Conservation (phyloP, 1,139 yeast genomes). For the Hansenula sp. region DNA sequence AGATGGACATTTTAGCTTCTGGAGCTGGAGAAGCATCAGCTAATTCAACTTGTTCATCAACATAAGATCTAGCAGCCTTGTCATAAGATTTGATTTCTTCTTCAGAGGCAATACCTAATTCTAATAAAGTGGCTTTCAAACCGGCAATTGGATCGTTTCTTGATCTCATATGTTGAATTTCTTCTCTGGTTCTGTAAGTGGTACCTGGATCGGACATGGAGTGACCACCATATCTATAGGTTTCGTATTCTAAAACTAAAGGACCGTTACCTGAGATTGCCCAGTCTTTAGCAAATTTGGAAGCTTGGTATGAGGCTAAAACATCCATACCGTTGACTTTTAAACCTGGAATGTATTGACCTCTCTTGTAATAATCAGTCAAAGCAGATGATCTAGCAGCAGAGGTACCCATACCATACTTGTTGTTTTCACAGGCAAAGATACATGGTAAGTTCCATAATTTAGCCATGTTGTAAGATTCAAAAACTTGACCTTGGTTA, state of each 20-base stretch:
- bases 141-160: constrained; percentile 98
- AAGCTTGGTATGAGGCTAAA: constrained; percentile 91
- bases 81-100: constrained; percentile 92
- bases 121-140: constrained; percentile 80
- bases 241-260: constrained; percentile 91
- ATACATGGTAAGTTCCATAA: constrained; percentile 95
- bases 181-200: constrained; percentile 99
- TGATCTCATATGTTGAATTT: constrained; percentile 98
- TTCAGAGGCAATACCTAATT: constrained; percentile 82
- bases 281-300: constrained; percentile 97
- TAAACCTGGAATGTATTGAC: constrained; percentile 98
- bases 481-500: constrained; percentile 98
- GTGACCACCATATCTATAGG: constrained; percentile 99
- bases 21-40: constrained; percentile 96
- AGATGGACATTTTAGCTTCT: constrained; percentile 89
- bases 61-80: constrained; percentile 93
- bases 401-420: constrained; percentile 99
- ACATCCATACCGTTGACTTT: constrained; percentile 99
- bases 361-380: constrained; percentile 97
- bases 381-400: constrained; percentile 95
- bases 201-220: constrained; percentile 99
- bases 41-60: constrained; percentile 88
- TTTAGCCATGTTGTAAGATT: constrained; percentile 97
- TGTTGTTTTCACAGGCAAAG: constrained; percentile 97
- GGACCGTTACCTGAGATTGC: constrained; percentile 93